A percentile compares a stretch with the other conserved stretches of the same genome.
These are phyloP conservation scores for Panicum miliaceum DNA, from an alignment of 176 grass and related monocot species.

Conservation along the genomic window DNA sequence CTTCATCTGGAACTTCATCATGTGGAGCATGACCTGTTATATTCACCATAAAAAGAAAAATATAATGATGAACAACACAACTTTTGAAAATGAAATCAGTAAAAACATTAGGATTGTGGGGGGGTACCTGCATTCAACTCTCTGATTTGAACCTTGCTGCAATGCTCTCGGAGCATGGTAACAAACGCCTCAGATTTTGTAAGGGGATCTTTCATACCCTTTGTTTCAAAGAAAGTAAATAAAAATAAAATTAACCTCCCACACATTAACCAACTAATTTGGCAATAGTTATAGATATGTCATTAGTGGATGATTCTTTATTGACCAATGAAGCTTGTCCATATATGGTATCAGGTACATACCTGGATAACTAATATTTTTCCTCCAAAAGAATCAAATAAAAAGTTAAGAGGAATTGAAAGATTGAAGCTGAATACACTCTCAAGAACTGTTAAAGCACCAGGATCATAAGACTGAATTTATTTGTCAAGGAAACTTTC, in stretches of 20 bases:
- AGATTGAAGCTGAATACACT: conserved; percentile 80
- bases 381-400: conserved; percentile 89
- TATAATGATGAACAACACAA: neutral
- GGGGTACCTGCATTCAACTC: conserved; percentile 81
- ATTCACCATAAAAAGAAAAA: conserved; percentile 22
- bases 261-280: conserved; percentile 41
- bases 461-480: conserved; percentile 96
- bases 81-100: neutral
- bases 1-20: conserved; percentile 86
- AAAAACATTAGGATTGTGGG: neutral
- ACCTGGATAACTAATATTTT: conserved; percentile 82
- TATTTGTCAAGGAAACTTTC: conserved; percentile 65
- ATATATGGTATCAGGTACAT: conserved; percentile 28
- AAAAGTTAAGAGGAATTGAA: conserved; percentile 91
- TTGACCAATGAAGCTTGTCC: neutral
- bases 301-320: neutral
- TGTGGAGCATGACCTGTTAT: conserved; percentile 81
- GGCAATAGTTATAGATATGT: conserved; percentile 31
- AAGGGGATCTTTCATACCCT: conserved; percentile 92
- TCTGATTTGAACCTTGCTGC: conserved; percentile 58
- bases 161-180: conserved; percentile 77
- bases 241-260: conserved; percentile 26
- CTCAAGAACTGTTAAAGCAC: conserved; percentile 70
- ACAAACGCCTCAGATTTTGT: conserved; percentile 69
- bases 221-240: conserved; percentile 27